These are phyloP conservation scores for Choricystis sp. DNA, from an alignment of 139 green algal species.

Conservation along the genomic window DNA sequence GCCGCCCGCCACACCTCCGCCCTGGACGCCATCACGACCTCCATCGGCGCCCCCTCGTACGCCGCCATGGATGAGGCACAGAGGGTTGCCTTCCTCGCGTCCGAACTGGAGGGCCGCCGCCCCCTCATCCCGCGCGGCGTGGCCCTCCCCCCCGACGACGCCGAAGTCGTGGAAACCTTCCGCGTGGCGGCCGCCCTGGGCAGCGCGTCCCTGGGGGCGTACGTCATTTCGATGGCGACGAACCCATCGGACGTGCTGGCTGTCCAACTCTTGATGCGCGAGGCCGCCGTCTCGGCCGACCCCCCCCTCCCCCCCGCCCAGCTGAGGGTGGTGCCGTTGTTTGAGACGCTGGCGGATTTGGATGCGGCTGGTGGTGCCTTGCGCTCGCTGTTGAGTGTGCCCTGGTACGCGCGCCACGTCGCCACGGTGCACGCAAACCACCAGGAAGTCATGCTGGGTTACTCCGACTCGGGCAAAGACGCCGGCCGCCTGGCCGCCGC, in stretches of 20 bases:
- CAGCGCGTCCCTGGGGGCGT: slow-evolving; percentile 55
- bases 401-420: slow-evolving; percentile 57
- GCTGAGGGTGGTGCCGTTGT: slow-evolving; percentile 85
- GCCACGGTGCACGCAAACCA: slow-evolving; percentile 22
- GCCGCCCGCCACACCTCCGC: slow-evolving; percentile 61
- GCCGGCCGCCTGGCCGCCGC: slow-evolving; percentile 77
- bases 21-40: slow-evolving; percentile 69
- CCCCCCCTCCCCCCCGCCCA: slow-evolving; percentile 2
- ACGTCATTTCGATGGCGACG: slow-evolving; percentile 88
- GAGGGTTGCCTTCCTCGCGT: slow-evolving; percentile 42
- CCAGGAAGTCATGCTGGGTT: slow-evolving; percentile 92
- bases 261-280: slow-evolving; percentile 86
- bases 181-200: slow-evolving; percentile 27
- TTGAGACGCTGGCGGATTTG: slow-evolving; percentile 87
- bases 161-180: slow-evolving; percentile 51
- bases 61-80: slow-evolving; percentile 49
- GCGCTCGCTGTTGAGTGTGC: slow-evolving; percentile 19
- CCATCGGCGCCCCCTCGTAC: slow-evolving; percentile 73
- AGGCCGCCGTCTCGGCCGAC: slow-evolving; percentile 34
- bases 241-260: slow-evolving; percentile 78
- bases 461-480: slow-evolving; percentile 95
- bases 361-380: slow-evolving; percentile 32
- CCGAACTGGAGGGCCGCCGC: slow-evolving; percentile 44
- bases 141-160: slow-evolving; percentile 19
- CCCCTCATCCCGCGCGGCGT: slow-evolving; percentile 44